phyloP scores from a whole-genome alignment of 1,139 yeast species.

The Scheffersomyces cryptocercus region DNA sequence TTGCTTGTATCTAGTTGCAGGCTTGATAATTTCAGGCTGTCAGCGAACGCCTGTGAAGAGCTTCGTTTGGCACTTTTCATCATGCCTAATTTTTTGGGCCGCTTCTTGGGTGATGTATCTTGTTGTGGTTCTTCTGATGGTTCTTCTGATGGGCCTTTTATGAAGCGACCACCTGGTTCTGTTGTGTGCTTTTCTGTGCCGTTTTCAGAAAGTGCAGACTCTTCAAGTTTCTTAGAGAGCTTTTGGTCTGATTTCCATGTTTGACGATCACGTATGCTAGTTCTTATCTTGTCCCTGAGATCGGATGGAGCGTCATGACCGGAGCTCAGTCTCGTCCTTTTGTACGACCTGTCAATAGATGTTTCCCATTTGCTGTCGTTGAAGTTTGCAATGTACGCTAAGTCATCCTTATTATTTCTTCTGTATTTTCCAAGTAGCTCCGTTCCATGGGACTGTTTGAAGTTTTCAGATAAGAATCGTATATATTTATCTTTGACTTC shows the following conservation, averaged over 20 bases:
- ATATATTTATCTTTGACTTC: constrained; percentile 35
- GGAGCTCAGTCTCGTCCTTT: constrained; percentile 3
- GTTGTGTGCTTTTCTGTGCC: too few species aligned
- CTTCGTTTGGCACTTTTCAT: neutral
- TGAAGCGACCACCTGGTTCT: too few species aligned
- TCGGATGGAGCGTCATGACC: neutral
- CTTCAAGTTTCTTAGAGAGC: neutral
- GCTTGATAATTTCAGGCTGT: too few species aligned
- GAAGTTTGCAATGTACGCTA: constrained; percentile 17
- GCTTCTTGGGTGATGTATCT: neutral
- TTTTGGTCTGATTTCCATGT: constrained; percentile 8
- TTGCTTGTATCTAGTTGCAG: too few species aligned
- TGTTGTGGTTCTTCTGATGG: too few species aligned
- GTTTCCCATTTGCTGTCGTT: constrained; percentile 15
- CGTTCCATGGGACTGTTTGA: constrained; percentile 37
- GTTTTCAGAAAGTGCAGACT: too few species aligned
- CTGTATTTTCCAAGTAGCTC: constrained; percentile 32
- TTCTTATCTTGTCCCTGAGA: constrained; percentile 2
- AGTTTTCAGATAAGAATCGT: constrained; percentile 36
- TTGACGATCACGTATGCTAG: constrained; percentile 4
- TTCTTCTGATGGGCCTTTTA: too few species aligned
- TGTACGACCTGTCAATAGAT: neutral
- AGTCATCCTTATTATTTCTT: constrained; percentile 16
- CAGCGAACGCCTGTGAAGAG: too few species aligned
- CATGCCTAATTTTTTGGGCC: neutral